Evolutionary conservation across 306 rosid species (phyloP), one percentile per base, ranked within the genome.

Genomic region (Argentina anserina): DNA sequence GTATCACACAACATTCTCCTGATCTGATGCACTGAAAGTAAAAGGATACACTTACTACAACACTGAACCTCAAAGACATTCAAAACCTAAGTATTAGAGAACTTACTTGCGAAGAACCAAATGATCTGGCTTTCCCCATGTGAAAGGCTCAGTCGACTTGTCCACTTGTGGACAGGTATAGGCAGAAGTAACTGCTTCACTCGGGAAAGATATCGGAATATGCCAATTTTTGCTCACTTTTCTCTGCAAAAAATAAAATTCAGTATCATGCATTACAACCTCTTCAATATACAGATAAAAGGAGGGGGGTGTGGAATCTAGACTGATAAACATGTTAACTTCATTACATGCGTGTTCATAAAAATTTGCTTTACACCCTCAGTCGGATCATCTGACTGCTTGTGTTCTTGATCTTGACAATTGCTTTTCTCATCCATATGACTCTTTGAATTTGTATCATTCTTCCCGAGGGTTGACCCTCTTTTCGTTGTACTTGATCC

Each of bases 221-320:
- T 93, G 96, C 98, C 98, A 93, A 83, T 93, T 93, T 89, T 93
- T 93, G 92, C 98, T 93, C 77, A 93, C 88, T 81, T 93, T 93
- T 85, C 98, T 93, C 98, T 93, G 87, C 65, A 75, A 34, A 59
- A 72, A 69, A 60, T 59, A 41, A 33, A 46, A 69, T 31, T 31
- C n/a, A 23, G n/a, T 11, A 60, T 42, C 45, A 40, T 45, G 39
- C 58, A 8, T n/a, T 15, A 29, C 5, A 11, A 41, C 14, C 17
- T 34, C 21, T 39, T 75, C 21, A 72, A 56, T 53, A 65, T 49
- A 72, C 42, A 78, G 36, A 25, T 58, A 73, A 61, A 14, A 56
- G 67, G 50, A 9, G 17, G 6, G 10, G 9, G 0, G 23, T 1
- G 5, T 5, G 0, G 17, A 45, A 17, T 63, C 71, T 43, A 81